phyloP scores from a whole-genome alignment of 495 filamentous ascomycete genomes.

The Xylaria grammica region DNA sequence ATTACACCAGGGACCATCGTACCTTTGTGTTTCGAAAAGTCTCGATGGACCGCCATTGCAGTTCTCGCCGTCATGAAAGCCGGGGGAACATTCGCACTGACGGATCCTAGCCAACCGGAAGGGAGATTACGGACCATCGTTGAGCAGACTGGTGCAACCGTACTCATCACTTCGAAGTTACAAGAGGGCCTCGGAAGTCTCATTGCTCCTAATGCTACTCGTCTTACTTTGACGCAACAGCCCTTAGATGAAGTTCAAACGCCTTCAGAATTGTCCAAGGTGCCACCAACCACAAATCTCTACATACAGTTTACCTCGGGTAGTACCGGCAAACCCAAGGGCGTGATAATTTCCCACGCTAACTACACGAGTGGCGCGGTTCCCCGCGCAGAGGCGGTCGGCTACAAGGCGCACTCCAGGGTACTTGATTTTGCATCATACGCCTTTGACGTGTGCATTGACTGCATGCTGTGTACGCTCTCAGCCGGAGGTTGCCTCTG shows the following conservation, averaged over 20 bases:
- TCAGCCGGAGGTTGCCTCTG: conserved; percentile 66
- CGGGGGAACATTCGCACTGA: conserved; percentile 51
- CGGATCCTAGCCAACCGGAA: conserved; percentile 49
- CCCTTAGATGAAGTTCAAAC: conserved; percentile 15
- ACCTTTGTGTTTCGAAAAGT: conserved; percentile 63
- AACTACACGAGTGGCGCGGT: conserved; percentile 50
- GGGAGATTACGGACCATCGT: conserved; percentile 60
- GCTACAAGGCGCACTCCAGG: conserved; percentile 44
- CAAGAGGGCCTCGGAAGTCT: conserved; percentile 38
- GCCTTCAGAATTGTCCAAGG: conserved; percentile 27
- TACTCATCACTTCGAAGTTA: conserved; percentile 59
- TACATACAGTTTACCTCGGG: conserved; percentile 57
- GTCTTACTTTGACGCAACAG: conserved; percentile 30
- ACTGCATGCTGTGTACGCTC: conserved; percentile 57
- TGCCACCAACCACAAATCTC: conserved; percentile 38
- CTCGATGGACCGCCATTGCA: conserved; percentile 55
- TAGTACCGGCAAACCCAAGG: conserved; percentile 55
- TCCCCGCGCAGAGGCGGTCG: conserved; percentile 45
- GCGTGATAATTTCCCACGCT: conserved; percentile 48
- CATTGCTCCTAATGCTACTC: conserved; percentile 34
- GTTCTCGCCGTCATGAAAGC: conserved; percentile 60
- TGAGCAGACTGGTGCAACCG: conserved; percentile 49
- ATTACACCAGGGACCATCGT: conserved; percentile 53
- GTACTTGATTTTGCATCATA: conserved; percentile 58
- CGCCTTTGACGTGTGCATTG: conserved; percentile 57